These are phyloP conservation scores for Blastocystis sp. DNA, from an alignment of 352 stramenopile species.

Conservation along the genomic window DNA sequence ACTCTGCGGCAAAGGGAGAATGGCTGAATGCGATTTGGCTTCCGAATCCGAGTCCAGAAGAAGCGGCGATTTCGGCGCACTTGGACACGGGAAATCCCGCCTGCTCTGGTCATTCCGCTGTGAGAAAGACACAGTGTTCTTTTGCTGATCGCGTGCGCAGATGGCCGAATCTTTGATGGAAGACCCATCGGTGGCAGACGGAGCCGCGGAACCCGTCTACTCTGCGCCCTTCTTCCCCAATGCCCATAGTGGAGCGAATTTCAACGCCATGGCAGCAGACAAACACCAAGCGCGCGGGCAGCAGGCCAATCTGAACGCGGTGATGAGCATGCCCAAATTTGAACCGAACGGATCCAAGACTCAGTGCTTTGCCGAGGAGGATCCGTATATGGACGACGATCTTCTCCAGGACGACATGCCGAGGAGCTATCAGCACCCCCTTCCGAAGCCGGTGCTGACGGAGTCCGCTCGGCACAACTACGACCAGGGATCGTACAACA, in stretches of 20 bases:
- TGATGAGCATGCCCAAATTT: neutral
- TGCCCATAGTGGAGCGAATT: neutral
- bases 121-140: neutral
- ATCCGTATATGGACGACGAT: slow-evolving; percentile 51
- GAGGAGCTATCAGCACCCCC: slow-evolving; percentile 4
- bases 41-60: neutral
- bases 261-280: neutral
- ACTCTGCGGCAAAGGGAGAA: neutral
- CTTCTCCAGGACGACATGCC: slow-evolving; percentile 49
- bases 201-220: neutral
- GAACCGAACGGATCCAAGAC: neutral
- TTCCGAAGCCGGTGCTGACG: neutral
- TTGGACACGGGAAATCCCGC: no score
- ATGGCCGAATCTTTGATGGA: slow-evolving; percentile 37
- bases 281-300: neutral
- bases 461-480: slow-evolving; percentile 42
- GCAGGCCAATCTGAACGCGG: neutral
- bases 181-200: neutral
- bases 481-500: slow-evolving; percentile 1
- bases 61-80: no score
- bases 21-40: neutral
- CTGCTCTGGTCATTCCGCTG: neutral
- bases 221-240: neutral
- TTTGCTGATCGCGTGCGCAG: neutral
- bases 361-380: neutral